Conservation (phyloP, 176 grass and related monocot genomes). For the Alloteropsis semialata region DNA sequence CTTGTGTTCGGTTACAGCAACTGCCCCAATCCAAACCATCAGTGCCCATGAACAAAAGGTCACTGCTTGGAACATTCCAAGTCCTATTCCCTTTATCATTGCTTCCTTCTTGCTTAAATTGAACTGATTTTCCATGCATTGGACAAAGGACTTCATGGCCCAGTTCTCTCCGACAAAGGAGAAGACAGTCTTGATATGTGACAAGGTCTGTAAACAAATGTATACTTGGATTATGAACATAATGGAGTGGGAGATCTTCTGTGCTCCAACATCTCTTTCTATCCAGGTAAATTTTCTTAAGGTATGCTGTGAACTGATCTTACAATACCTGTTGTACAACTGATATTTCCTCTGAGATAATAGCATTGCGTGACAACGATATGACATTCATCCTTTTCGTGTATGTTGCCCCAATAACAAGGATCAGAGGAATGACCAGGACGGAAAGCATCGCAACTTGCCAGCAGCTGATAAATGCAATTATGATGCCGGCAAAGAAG, state of each 20-base stretch:
- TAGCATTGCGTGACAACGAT: constrained; percentile 31
- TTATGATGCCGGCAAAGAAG: constrained; percentile 45
- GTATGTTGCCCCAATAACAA: constrained; percentile 49
- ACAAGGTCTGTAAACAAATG: constrained; percentile 42
- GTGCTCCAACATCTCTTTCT: neutral
- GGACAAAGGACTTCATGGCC: constrained; percentile 40
- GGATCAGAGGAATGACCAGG: constrained; percentile 54
- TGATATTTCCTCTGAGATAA: constrained; percentile 45
- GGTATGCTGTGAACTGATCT: neutral
- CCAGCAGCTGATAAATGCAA: constrained; percentile 64
- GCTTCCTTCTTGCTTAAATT: constrained; percentile 61
- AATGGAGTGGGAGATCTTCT: neutral
- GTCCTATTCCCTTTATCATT: constrained; percentile 55
- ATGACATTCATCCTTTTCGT: constrained; percentile 34
- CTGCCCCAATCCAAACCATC: constrained; percentile 55
- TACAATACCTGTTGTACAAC: constrained; percentile 57
- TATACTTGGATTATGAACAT: neutral
- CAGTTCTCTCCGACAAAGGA: constrained; percentile 59
- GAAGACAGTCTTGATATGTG: constrained; percentile 61
- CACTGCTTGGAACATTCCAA: constrained; percentile 51
- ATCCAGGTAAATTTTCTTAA: neutral
- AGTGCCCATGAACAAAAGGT: constrained; percentile 66
- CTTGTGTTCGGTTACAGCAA: constrained; percentile 31
- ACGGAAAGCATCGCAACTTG: constrained; percentile 57
- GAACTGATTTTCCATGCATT: constrained; percentile 53